Evolutionary conservation across 139 green algal species (phyloP).

Genomic region (Asterochloris erici): DNA sequence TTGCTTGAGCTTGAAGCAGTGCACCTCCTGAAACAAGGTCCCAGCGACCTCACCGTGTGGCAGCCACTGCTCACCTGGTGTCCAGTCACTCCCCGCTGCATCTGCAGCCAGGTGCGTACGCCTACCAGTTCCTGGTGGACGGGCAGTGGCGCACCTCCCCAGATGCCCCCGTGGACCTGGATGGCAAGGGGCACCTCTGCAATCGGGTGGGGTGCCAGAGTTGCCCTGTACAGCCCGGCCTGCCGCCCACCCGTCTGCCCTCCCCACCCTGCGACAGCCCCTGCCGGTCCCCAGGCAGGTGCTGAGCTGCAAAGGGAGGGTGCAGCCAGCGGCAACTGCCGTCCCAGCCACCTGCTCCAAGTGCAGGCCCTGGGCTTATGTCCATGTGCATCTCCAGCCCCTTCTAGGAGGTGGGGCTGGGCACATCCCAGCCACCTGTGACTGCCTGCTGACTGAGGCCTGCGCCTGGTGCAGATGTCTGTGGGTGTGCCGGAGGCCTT

Average conservation of each 20-base stretch:
- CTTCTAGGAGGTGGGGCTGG: too few relatives aligned
- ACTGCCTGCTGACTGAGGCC: background rate
- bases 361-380: too few relatives aligned
- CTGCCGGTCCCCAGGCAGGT: too few relatives aligned
- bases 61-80: background rate
- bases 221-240: too few relatives aligned
- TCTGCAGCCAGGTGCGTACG: slow-evolving; percentile 42
- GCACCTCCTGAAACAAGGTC: background rate
- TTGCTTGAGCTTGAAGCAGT: background rate
- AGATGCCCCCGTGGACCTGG: slow-evolving; percentile 19
- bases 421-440: background rate
- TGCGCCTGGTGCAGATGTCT: slow-evolving; percentile 22
- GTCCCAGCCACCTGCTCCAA: too few relatives aligned
- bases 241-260: too few relatives aligned
- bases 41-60: background rate
- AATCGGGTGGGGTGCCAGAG: slow-evolving; percentile 25
- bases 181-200: slow-evolving; percentile 36
- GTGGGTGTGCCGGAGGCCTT: slow-evolving; percentile 39
- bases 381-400: too few relatives aligned
- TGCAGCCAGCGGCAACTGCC: too few relatives aligned
- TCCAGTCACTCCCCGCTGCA: background rate
- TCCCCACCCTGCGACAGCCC: too few relatives aligned
- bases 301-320: too few relatives aligned
- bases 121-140: slow-evolving; percentile 59
- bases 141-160: slow-evolving; percentile 42